Base-by-base conservation (phyloP, 2,329 filamentous ascomycete genomes). In the Paraphaeosphaeria minitans region DNA sequence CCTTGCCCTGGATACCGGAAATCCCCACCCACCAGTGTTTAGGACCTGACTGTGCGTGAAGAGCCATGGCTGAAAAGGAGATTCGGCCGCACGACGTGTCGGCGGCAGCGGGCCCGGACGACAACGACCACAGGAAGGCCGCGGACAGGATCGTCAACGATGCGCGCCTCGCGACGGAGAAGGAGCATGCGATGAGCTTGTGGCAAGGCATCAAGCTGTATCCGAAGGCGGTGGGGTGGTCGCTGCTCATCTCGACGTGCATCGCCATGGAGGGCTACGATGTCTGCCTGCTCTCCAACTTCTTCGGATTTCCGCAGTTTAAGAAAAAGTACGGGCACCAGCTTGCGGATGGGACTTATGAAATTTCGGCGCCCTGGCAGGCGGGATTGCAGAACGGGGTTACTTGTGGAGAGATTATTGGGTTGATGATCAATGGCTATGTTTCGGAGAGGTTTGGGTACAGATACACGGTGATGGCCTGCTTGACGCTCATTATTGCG, bases 231-330 rank as follows among this genome's bases (percentile, higher is more conserved):
- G 88, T 96, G 57, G 84, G 81, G 22, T 97, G 92, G 91, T 92
- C 88, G 67, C 71, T 96, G 52, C 81, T 96, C 59, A 93, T 97
- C 76, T 94, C 90, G n/a, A 94, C 91, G 0, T 93, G 90, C 74
- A 95, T 96, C 70, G 87, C 86, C 69, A 97, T 97, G 93, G 92
- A 96, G 77, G 92, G 91, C 35, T 96, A 93, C 79, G 92, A 96
- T 72, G 83, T 95, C 58, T 88, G 86, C 69, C 81, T 96, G 54
- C 86, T 95, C 68, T 92, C 89, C 80, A 93, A 93, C 77, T 92
- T 95, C 72, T 93, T 86, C 61, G 80, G 73, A 29, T 80, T 81
- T 58, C 78, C 79, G 10, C 73, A 77, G 21, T 83, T 83, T 74
- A 80, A 82, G 57, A 63, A 67, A 45, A 79, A 80, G 60, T 83